phyloP scores from a whole-genome alignment of 345 rosid genomes.

The Clarkia xantiana region DNA sequence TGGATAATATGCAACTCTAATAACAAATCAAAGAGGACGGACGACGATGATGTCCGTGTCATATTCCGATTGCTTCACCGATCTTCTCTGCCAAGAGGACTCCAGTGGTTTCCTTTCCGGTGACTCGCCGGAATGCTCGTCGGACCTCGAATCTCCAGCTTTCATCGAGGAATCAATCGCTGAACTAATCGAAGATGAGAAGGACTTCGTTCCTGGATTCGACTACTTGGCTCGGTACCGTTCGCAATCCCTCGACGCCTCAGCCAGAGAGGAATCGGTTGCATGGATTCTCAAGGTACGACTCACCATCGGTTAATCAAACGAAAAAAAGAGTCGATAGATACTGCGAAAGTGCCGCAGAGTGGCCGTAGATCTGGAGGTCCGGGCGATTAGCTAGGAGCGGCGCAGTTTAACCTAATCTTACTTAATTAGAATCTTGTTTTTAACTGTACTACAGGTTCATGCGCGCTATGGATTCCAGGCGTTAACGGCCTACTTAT shows the following conservation, averaged over 20 bases:
- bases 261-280: constrained; percentile 78
- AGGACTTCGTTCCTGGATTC: constrained; percentile 72
- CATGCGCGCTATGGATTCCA: constrained; percentile 56
- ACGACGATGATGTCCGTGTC: constrained; percentile 31
- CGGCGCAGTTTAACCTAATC: neutral
- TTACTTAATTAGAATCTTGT: neutral
- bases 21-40: constrained; percentile 16
- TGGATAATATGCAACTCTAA: constrained; percentile 22
- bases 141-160: constrained; percentile 42
- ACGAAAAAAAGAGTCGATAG: neutral
- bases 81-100: constrained; percentile 72
- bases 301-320: neutral
- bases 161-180: constrained; percentile 50
- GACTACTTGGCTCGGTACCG: constrained; percentile 65
- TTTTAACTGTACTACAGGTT: constrained; percentile 33
- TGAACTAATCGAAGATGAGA: constrained; percentile 51
- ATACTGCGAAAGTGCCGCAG: constrained; percentile 17
- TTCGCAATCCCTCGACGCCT: constrained; percentile 61
- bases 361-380: constrained; percentile 1
- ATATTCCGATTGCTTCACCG: constrained; percentile 43
- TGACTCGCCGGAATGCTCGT: constrained; percentile 49
- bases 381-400: no score
- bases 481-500: constrained; percentile 87
- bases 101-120: constrained; percentile 52
- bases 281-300: constrained; percentile 92